Evolutionary conservation across 371 early-diverging fungal genomes (phyloP).

Genomic region (Mucor racemosus): DNA sequence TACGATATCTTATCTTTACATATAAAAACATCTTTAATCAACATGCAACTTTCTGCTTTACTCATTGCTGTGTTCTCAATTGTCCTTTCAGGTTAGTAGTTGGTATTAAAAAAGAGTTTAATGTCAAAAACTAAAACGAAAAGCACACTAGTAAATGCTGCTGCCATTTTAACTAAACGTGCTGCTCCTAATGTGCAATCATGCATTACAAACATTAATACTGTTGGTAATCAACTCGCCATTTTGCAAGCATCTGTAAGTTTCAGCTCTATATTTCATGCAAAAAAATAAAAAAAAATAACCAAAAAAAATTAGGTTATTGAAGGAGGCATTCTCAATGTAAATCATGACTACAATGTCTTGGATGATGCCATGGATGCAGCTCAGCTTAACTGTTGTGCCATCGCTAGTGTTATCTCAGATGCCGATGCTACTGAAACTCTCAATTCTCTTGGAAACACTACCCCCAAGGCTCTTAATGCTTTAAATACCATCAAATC

Average conservation of each 20-base stretch:
- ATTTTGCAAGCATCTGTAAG: conserved; percentile 1
- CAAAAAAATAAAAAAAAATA: too few relatives aligned
- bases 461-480: background rate
- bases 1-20: background rate
- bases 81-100: conserved; percentile 3
- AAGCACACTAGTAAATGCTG: background rate
- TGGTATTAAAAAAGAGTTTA: background rate
- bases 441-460: background rate
- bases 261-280: too few relatives aligned
- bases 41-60: conserved; percentile 8
- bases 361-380: background rate
- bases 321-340: background rate
- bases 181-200: conserved; percentile 6
- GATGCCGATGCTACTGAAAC: conserved; percentile 15
- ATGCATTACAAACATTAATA: background rate
- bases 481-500: background rate
- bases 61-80: background rate
- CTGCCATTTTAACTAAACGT: conserved; percentile 7
- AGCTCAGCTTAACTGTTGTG: conserved; percentile 9
- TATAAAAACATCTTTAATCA: background rate
- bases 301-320: background rate
- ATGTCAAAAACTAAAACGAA: background rate
- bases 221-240: background rate
- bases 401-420: conserved; percentile 3
- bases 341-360: background rate